Conservation (phyloP, 805 yeast genomes). For the Suhomyces faveliae region DNA sequence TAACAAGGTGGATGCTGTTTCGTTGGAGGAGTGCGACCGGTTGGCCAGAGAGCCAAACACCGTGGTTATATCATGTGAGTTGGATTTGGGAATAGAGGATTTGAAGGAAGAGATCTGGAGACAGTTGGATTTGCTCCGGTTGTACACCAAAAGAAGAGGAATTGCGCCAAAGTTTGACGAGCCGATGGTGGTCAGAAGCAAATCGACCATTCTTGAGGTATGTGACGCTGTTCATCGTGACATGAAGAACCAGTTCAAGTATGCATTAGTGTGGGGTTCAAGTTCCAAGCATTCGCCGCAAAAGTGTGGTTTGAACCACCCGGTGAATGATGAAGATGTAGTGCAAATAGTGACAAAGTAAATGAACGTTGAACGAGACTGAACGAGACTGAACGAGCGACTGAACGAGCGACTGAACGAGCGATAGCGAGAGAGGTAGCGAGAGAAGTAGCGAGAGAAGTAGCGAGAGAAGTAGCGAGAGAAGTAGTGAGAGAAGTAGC, state of each 20-base stretch:
- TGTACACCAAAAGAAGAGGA: slow-evolving; percentile 89
- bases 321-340: slow-evolving; percentile 89
- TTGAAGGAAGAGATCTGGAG: slow-evolving; percentile 93
- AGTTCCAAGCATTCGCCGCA: slow-evolving; percentile 95
- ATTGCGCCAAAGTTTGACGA: slow-evolving; percentile 76
- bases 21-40: slow-evolving; percentile 89
- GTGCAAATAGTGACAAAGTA: slow-evolving; percentile 86
- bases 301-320: slow-evolving; percentile 86
- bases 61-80: slow-evolving; percentile 88
- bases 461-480: no score
- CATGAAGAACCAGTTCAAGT: slow-evolving; percentile 86
- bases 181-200: slow-evolving; percentile 85
- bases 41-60: slow-evolving; percentile 92
- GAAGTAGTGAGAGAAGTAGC: no score
- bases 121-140: slow-evolving; percentile 71
- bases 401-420: no score
- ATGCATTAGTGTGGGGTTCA: slow-evolving; percentile 96
- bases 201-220: slow-evolving; percentile 77
- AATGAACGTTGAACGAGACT: neutral
- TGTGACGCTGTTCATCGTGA: slow-evolving; percentile 93
- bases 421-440: no score
- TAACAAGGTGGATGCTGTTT: slow-evolving; percentile 93
- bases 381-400: neutral
- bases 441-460: no score
- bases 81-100: slow-evolving; percentile 82